Evolutionary conservation across 345 rosid species (phyloP).

Genomic region (Jatropha curcas): DNA sequence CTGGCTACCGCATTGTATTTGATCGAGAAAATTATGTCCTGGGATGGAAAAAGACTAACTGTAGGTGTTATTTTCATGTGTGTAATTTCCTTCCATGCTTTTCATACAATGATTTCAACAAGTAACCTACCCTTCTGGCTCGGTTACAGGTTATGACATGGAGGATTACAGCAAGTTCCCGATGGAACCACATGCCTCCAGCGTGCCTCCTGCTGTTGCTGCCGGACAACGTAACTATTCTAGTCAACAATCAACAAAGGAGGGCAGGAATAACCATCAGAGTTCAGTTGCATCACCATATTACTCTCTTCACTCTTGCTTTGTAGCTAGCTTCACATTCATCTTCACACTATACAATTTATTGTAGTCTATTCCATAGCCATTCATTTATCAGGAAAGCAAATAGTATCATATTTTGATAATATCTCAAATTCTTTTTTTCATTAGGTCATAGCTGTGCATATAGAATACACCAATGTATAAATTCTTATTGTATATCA

Average conservation of each 20-base stretch:
- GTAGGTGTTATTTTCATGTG: conserved; percentile 38
- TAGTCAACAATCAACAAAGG: conserved; percentile 34
- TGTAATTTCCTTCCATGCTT: neutral
- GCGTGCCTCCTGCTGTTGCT: conserved; percentile 63
- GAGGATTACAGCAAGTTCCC: conserved; percentile 39
- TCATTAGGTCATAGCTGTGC: too few species aligned
- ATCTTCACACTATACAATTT: conserved; percentile 19
- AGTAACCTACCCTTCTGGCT: neutral
- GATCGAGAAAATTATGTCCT: conserved; percentile 69
- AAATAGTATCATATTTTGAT: too few species aligned
- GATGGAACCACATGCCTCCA: conserved; percentile 39
- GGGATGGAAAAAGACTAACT: conserved; percentile 82
- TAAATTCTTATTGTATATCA: too few species aligned
- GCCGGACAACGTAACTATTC: conserved; percentile 49
- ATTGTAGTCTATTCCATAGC: conserved; percentile 16
- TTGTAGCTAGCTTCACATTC: conserved; percentile 15
- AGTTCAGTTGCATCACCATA: conserved; percentile 34
- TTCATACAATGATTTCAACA: neutral
- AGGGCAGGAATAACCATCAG: conserved; percentile 30
- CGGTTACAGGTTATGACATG: conserved; percentile 58
- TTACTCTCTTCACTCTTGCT: conserved; percentile 11
- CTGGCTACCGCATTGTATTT: conserved; percentile 72
- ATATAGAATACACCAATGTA: neutral
- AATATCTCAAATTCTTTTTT: too few species aligned
- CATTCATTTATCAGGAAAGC: conserved; percentile 6